Evolutionary conservation across 1,284 basidiomycete species (phyloP).

Genomic region (Sanghuangporus baumii): DNA sequence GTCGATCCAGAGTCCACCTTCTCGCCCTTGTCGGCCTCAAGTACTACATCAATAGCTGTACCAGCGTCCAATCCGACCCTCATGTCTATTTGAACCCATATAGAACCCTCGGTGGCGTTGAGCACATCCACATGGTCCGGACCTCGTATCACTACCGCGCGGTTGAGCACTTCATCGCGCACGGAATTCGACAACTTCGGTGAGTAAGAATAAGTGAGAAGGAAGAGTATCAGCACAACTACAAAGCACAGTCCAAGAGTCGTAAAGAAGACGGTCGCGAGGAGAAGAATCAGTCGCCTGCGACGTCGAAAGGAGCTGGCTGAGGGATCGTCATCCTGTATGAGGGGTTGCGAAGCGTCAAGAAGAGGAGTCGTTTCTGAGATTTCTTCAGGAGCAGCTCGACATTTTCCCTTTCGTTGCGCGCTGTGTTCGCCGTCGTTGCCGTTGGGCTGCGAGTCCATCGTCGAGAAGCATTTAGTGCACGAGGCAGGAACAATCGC

Average conservation of each 20-base stretch:
- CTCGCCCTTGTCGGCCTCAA: slow-evolving; percentile 32
- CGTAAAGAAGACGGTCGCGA: slow-evolving; percentile 27
- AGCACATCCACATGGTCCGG: slow-evolving; percentile 57
- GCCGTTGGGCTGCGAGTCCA: not conserved
- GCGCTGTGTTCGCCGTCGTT: not conserved
- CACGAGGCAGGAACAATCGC: not conserved
- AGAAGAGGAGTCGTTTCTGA: slow-evolving; percentile 31
- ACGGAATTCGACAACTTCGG: slow-evolving; percentile 47
- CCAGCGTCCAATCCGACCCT: slow-evolving; percentile 63
- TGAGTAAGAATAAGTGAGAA: slow-evolving; percentile 61
- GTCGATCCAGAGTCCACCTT: slow-evolving; percentile 35
- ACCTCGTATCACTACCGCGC: slow-evolving; percentile 50
- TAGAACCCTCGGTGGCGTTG: slow-evolving; percentile 52
- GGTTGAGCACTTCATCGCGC: slow-evolving; percentile 50
- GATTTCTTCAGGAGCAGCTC: slow-evolving; percentile 22
- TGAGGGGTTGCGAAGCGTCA: slow-evolving; percentile 10
- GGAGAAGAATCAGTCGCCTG: slow-evolving; percentile 22
- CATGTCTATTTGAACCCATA: slow-evolving; percentile 55
- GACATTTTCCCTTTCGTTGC: slow-evolving; percentile 27
- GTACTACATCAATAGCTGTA: slow-evolving; percentile 39
- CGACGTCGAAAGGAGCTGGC: slow-evolving; percentile 17
- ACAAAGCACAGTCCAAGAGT: slow-evolving; percentile 37
- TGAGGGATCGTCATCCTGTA: slow-evolving; percentile 14
- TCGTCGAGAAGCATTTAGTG: not conserved
- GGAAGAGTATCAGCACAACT: slow-evolving; percentile 35